Conservation (phyloP, 257 asterid genomes). For the Petunia axillaris region DNA sequence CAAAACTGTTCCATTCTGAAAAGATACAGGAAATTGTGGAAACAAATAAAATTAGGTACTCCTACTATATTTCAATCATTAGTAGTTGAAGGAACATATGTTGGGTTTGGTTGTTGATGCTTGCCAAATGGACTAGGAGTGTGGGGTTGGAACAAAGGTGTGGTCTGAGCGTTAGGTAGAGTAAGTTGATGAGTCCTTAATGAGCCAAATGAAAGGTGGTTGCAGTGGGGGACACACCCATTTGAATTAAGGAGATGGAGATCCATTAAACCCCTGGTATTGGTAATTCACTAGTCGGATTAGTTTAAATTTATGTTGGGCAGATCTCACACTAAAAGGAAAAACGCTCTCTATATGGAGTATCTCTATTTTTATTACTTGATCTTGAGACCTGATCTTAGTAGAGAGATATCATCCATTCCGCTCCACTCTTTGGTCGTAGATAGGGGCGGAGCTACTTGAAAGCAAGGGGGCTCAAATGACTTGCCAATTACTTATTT, state of each 20-base stretch:
- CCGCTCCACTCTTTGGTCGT: too few species aligned
- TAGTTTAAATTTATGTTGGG: not conserved
- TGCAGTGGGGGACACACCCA: constrained; percentile 37
- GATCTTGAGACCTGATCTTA: not conserved
- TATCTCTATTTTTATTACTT: accelerated
- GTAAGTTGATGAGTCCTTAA: constrained; percentile 15
- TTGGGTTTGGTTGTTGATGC: constrained; percentile 23
- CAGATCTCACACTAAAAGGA: accelerated
- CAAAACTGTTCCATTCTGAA: not conserved
- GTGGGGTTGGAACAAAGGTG: constrained; percentile 24
- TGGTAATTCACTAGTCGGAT: not conserved
- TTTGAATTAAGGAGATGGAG: constrained; percentile 35
- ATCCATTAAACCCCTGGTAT: constrained; percentile 30
- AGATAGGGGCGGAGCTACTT: too few species aligned
- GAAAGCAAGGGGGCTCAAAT: too few species aligned
- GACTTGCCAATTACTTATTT: too few species aligned
- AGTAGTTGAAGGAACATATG: constrained; percentile 20
- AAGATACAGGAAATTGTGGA: not conserved
- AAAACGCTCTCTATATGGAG: not conserved
- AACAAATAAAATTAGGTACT: not conserved
- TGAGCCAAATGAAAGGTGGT: not conserved
- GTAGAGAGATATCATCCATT: not conserved
- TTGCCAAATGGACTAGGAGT: not conserved
- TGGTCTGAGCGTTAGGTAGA: constrained; percentile 24
- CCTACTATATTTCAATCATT: not conserved